phyloP scores from a whole-genome alignment of 2,329 filamentous ascomycete species.

The Talaromyces sp. region DNA sequence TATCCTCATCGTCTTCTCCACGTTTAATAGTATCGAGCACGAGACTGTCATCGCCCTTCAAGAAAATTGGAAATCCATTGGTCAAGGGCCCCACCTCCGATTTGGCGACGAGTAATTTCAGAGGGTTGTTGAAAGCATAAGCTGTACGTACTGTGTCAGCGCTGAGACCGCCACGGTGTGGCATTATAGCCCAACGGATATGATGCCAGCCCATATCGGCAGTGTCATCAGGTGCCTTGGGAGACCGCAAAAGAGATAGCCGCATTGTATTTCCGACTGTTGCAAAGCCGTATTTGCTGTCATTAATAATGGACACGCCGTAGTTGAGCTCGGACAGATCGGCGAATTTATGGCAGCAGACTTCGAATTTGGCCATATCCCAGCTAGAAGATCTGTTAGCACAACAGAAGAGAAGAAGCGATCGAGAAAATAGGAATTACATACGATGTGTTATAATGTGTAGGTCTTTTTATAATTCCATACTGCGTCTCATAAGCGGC shows the following conservation, averaged over 20 bases:
- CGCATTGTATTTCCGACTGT: conserved; percentile 87
- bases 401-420: not conserved
- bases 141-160: conserved; percentile 74
- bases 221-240: conserved; percentile 88
- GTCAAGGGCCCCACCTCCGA: not conserved
- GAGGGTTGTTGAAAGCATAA: conserved; percentile 84
- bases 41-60: conserved; percentile 65
- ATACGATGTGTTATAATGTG: conserved; percentile 91
- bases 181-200: conserved; percentile 87
- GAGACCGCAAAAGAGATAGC: conserved; percentile 76
- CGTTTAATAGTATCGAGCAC: conserved; percentile 89
- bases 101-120: conserved; percentile 52
- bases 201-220: conserved; percentile 89
- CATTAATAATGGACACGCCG: conserved; percentile 88
- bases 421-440: conserved; percentile 19
- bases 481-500: conserved; percentile 95
- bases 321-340: conserved; percentile 85
- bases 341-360: conserved; percentile 92
- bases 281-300: conserved; percentile 94
- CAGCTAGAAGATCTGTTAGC: conserved; percentile 48
- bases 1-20: conserved; percentile 79
- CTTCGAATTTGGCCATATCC: conserved; percentile 98
- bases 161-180: conserved; percentile 71
- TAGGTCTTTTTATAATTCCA: conserved; percentile 81
- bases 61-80: conserved; percentile 52